Evolutionary conservation across 2,329 filamentous ascomycete genomes (phyloP).

Genomic region (Claviceps pusilla): DNA sequence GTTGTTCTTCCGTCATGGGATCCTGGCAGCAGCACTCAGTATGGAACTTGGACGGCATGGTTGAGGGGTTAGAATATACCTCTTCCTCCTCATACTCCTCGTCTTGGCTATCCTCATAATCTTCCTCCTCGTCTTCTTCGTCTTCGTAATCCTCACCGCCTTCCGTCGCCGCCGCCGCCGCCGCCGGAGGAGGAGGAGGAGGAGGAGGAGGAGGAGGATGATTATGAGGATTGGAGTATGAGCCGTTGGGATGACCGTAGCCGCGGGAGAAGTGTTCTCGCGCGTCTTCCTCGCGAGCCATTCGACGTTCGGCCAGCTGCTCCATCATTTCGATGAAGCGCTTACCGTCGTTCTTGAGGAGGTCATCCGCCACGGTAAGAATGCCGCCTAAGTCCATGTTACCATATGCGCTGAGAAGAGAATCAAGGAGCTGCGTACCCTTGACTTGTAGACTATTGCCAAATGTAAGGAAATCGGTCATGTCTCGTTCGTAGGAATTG

Average conservation of each 20-base stretch:
- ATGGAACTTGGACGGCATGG: constrained; percentile 25
- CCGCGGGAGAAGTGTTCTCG: constrained; percentile 44
- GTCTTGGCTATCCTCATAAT: constrained; percentile 47
- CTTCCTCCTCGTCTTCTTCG: constrained; percentile 47
- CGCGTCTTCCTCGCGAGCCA: constrained; percentile 91
- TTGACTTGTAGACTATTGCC: constrained; percentile 95
- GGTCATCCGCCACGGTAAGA: constrained; percentile 92
- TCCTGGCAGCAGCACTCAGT: constrained; percentile 50
- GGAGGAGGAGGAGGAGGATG: constrained; percentile 45
- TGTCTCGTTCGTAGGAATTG: constrained; percentile 45
- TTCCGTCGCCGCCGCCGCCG: constrained; percentile 24
- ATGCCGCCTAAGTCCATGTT: constrained; percentile 65
- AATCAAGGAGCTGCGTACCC: constrained; percentile 39
- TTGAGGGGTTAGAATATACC: constrained; percentile 35
- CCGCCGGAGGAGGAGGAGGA: background rate
- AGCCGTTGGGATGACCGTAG: constrained; percentile 46
- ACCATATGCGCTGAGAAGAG: constrained; percentile 29
- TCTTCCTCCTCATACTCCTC: constrained; percentile 69
- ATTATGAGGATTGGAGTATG: constrained; percentile 46
- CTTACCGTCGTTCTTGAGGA: constrained; percentile 96
- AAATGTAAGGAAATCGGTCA: constrained; percentile 89
- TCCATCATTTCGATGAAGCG: constrained; percentile 99
- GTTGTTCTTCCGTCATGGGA: constrained; percentile 92
- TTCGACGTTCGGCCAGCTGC: constrained; percentile 87
- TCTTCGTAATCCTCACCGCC: constrained; percentile 57